These are phyloP conservation scores for Amanita pseudoporphyria DNA, from an alignment of 768 basidiomycete species.

Conservation along the genomic window DNA sequence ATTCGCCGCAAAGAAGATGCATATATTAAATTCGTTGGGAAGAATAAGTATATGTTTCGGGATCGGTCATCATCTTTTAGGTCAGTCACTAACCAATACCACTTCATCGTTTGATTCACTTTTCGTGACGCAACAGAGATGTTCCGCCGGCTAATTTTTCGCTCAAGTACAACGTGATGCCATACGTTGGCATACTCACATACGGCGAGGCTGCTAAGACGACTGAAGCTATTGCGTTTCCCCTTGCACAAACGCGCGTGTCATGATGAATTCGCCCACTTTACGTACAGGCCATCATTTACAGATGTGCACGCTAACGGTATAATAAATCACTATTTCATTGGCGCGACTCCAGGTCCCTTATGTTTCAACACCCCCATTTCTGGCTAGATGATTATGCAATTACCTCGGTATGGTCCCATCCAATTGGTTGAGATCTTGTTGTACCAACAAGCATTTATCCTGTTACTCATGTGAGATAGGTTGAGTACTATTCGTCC, in stretches of 20 bases:
- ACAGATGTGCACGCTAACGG: not conserved
- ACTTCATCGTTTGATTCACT: slow-evolving; percentile 1
- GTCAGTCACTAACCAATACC: slow-evolving; percentile 33
- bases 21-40: slow-evolving; percentile 48
- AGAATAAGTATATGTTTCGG: slow-evolving; percentile 81
- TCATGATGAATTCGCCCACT: slow-evolving; percentile 16
- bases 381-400: no score
- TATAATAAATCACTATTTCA: not conserved
- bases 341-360: not conserved
- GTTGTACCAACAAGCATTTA: no score
- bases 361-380: slow-evolving; percentile 17
- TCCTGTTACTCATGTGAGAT: no score
- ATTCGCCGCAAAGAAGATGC: slow-evolving; percentile 75
- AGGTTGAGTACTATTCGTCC: no score
- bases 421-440: no score
- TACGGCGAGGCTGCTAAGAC: slow-evolving; percentile 62
- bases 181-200: slow-evolving; percentile 71
- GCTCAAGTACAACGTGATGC: slow-evolving; percentile 87
- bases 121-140: slow-evolving; percentile 33
- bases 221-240: slow-evolving; percentile 28
- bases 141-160: slow-evolving; percentile 57
- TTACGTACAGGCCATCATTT: not conserved
- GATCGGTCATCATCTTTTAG: slow-evolving; percentile 68
- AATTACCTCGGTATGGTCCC: no score
- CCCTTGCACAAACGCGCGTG: slow-evolving; percentile 28